These are phyloP conservation scores for Picea glauca DNA, from an alignment of 75 land plant species.

Conservation along the genomic window DNA sequence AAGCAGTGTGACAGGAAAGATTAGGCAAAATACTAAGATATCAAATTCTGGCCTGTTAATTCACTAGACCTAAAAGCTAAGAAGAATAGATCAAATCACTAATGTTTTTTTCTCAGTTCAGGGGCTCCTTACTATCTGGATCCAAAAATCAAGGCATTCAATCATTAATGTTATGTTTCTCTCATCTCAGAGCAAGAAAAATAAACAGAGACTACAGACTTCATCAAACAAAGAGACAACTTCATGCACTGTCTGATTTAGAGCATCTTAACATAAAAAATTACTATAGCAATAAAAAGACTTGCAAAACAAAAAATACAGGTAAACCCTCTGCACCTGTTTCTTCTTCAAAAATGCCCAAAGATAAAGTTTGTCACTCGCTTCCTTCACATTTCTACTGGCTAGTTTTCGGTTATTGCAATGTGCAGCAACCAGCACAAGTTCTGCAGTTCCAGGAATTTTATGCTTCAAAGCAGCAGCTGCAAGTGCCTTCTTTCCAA, in stretches of 20 bases:
- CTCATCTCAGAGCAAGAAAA: too few relatives aligned
- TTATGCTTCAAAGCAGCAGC: conserved; percentile 55
- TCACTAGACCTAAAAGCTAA: too few relatives aligned
- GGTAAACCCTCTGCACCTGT: conserved; percentile 44
- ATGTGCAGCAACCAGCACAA: conserved; percentile 61
- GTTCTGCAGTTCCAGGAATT: conserved; percentile 44
- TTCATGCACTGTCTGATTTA: not conserved
- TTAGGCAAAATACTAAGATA: too few relatives aligned
- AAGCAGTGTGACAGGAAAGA: too few relatives aligned
- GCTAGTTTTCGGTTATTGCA: conserved; percentile 84
- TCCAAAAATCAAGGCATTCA: too few relatives aligned
- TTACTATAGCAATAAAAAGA: not conserved
- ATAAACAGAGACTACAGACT: not conserved
- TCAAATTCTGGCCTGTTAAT: too few relatives aligned
- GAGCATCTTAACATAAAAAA: not conserved
- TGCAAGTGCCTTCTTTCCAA: conserved; percentile 46
- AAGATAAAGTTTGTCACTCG: conserved; percentile 65
- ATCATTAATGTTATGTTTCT: too few relatives aligned
- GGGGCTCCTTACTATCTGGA: too few relatives aligned
- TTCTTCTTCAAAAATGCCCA: conserved; percentile 70
- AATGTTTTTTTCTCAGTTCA: too few relatives aligned
- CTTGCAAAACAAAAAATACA: not conserved
- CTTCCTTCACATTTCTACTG: conserved; percentile 69
- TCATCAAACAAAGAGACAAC: not conserved
- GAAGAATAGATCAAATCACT: too few relatives aligned